Base-by-base conservation (phyloP, 768 basidiomycete species). In the Hysterangium stoloniferum region DNA sequence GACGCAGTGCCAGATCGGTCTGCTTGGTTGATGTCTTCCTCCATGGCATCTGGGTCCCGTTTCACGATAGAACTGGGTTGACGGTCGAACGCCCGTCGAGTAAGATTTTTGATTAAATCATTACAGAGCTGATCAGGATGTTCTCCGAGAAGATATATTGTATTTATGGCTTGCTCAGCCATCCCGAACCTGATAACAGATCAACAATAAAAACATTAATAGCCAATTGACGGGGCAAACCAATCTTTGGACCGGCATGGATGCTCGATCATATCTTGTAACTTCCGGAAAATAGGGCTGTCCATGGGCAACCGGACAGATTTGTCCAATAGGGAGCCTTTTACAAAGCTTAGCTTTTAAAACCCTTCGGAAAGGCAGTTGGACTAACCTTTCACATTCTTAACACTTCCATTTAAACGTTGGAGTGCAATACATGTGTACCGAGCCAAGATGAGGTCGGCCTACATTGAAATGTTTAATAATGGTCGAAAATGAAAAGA, bases 101-200 rank as follows among this genome's bases (percentile, higher is more conserved):
- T 85, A n/a, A 97, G 72, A 54, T 82, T 81, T 68, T 82, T 88
- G 63, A 98, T 83, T 45, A 98, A 71, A 1, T 74, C 74, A 49
- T 82, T 76, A 64, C 91, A 94, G 29, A 97, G 71, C 1, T 75
- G 63, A 61, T 96, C 95, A 0, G 95, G 96, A 55, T 92, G 91
- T 59, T 97, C 91, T 17, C 89, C 94, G 2, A 99, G 78, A 0
- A 86, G 82, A 58, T 98, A 99, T 45, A 96, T 84, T 1, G 95
- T 92, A 63, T 99, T 97, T 67, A 99, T 84, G 7, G 84, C 89
- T 64, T 99, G 95, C 64, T 99, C 96, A 0, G 95, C 90, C 68
- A 98, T 80, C 8, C 85, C 85, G 58, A 99, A 98, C 72, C 72
- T 71, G 41, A 6, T 17, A 17, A 42, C 32, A 17, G 20, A 28